Evolutionary conservation across 257 asterid genomes (phyloP), one percentile per base, ranked within the genome.

Genomic region (Orobanche coerulescens): DNA sequence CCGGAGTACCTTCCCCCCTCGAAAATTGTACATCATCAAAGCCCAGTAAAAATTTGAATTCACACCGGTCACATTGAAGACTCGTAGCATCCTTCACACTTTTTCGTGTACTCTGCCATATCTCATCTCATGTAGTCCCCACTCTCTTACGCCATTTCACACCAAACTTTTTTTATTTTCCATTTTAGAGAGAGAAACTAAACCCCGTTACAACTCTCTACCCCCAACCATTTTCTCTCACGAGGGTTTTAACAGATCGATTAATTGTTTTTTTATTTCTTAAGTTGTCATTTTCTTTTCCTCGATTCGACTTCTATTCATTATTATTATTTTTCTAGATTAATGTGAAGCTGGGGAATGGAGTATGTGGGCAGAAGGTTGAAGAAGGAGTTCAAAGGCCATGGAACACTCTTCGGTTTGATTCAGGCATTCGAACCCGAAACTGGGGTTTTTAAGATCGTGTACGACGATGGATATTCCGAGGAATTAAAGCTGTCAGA

Each of bases 361-460:
- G 94, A 90, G 78, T 79, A 59, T 56, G 77, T 84, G 53, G 97
- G 95, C 34, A 81, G 86, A 64, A 72, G 65, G 73, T 85, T 90
- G 86, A 82, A 70, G 76, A 87, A 83, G 73, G 72, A 75, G 67
- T 72, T 80, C 53, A 19, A 51, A 72, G 87, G 85, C 57, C 51
- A 62, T 49, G 94, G 82, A 12, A 22, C 76, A 23, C 61, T 70
- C 23, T 68, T 25, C 18, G 97, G 95, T 26, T 61, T 68, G 39
- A 88, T 90, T 52, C 68, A 78, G 61, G 69, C 82, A 1, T 81
- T 75, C 68, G 87, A 87, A 18, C 68, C 83, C 49, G 54, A 58
- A 4, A 78, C 76, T 22, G 84, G 88, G 1, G 31, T 71, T 28
- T 84, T 76, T 50, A 70, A 67, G 78, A 77, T 90, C 86, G 82